Evolutionary conservation across 1,284 basidiomycete genomes (phyloP).

Genomic region (Sanghuangporus weigelae): DNA sequence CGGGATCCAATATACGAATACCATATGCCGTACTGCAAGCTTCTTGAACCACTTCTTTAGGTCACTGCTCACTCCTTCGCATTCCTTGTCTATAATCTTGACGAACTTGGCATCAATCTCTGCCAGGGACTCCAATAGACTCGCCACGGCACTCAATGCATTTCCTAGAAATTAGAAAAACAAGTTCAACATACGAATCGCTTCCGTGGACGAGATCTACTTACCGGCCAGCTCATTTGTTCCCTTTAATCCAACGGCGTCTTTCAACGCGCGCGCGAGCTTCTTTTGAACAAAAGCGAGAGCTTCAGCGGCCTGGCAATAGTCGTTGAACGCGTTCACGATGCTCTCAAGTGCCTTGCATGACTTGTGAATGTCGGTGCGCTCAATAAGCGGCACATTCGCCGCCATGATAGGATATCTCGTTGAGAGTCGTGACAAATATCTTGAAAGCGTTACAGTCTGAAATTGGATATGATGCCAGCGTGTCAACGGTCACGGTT

Average conservation of each 20-base stretch:
- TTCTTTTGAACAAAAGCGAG: conserved; percentile 69
- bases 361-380: conserved; percentile 69
- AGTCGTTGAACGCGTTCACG: conserved; percentile 62
- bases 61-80: conserved; percentile 54
- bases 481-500: neutral
- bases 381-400: conserved; percentile 36
- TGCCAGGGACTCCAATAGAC: conserved; percentile 59
- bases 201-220: conserved; percentile 19
- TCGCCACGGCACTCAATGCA: conserved; percentile 55
- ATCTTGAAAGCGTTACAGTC: neutral
- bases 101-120: conserved; percentile 70
- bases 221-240: conserved; percentile 58
- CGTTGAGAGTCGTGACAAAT: neutral
- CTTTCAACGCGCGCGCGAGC: conserved; percentile 60
- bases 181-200: neutral
- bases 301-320: conserved; percentile 61
- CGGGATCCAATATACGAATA: neutral
- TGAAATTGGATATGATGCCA: neutral
- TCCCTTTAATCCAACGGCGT: conserved; percentile 54
- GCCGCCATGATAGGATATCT: conserved; percentile 1
- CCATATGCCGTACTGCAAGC: conserved; percentile 47
- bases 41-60: conserved; percentile 83
- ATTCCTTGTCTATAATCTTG: conserved; percentile 71
- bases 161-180: conserved; percentile 35
- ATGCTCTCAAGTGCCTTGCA: conserved; percentile 70